Conservation (phyloP, 495 filamentous ascomycete species). For the Penicillium maclennaniae region DNA sequence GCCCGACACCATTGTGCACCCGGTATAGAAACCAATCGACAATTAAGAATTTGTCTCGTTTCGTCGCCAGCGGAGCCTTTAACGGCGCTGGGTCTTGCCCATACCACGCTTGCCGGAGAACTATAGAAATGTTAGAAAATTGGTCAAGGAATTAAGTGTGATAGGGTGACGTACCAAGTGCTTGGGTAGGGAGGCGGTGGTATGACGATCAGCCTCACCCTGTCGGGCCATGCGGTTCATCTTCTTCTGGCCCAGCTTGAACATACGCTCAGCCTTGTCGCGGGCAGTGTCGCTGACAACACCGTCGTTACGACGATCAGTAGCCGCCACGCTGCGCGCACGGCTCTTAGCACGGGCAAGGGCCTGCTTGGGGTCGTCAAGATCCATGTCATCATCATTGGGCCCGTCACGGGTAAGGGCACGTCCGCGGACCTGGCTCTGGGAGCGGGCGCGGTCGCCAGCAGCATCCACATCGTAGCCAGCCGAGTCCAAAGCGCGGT, state of each 20-base stretch:
- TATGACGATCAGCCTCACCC: constrained; percentile 95
- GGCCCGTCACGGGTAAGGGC: constrained; percentile 49
- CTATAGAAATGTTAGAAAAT: constrained; percentile 32
- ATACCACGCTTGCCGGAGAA: constrained; percentile 57
- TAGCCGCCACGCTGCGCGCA: constrained; percentile 67
- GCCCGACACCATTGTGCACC: constrained; percentile 36
- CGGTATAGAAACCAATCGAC: constrained; percentile 32
- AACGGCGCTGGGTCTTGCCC: constrained; percentile 58
- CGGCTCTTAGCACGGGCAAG: constrained; percentile 73
- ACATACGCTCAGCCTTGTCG: constrained; percentile 75
- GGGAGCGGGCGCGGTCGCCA: constrained; percentile 63
- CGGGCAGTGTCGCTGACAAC: constrained; percentile 47
- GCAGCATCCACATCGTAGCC: constrained; percentile 80
- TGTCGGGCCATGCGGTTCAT: constrained; percentile 97
- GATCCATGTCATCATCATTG: constrained; percentile 78
- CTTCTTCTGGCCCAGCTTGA: constrained; percentile 90
- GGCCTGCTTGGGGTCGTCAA: constrained; percentile 63
- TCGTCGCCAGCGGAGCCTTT: constrained; percentile 24
- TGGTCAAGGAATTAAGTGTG: constrained; percentile 2
- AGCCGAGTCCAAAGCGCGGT: constrained; percentile 74
- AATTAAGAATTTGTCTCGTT: constrained; percentile 34
- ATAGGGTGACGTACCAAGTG: constrained; percentile 69
- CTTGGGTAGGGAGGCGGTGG: constrained; percentile 74
- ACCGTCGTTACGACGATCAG: constrained; percentile 82
- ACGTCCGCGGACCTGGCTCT: constrained; percentile 63